Evolutionary conservation across 1,139 yeast genomes (phyloP).

Genomic region (Candida glucosophila): DNA sequence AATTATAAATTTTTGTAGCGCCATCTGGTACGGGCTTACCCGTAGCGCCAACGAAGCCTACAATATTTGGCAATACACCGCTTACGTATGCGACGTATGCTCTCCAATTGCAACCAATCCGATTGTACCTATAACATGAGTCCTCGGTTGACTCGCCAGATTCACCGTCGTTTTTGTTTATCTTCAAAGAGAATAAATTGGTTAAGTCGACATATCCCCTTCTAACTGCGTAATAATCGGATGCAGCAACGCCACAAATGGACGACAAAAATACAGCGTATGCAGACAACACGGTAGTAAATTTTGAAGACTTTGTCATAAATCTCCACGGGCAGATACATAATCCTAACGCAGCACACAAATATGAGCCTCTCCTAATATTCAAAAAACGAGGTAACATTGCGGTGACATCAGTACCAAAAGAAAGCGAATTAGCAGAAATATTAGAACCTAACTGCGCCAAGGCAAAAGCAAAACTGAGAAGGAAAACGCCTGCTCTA

Average conservation of each 20-base stretch:
- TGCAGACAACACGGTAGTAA: conserved; percentile 78
- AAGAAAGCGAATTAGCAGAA: conserved; percentile 80
- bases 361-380: conserved; percentile 72
- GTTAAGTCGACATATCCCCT: conserved; percentile 61
- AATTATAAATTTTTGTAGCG: conserved; percentile 61
- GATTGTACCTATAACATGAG: conserved; percentile 51
- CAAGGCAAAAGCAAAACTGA: conserved; percentile 67
- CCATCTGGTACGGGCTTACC: conserved; percentile 68
- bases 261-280: conserved; percentile 82
- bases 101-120: conserved; percentile 71
- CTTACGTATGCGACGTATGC: conserved; percentile 63
- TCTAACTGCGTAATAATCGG: conserved; percentile 71
- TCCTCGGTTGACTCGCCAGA: background rate
- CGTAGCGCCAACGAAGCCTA: conserved; percentile 81
- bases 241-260: conserved; percentile 74
- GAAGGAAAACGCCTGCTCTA: conserved; percentile 81
- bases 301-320: conserved; percentile 61
- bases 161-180: conserved; percentile 22
- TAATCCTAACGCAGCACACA: conserved; percentile 73
- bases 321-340: conserved; percentile 88
- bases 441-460: conserved; percentile 92
- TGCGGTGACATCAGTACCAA: conserved; percentile 89
- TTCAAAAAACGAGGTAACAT: conserved; percentile 69
- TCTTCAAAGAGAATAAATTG: conserved; percentile 47
- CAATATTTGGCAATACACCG: conserved; percentile 76